Evolutionary conservation across 1,139 yeast species (phyloP).

Genomic region (Lodderomyces oxycetoniae): DNA sequence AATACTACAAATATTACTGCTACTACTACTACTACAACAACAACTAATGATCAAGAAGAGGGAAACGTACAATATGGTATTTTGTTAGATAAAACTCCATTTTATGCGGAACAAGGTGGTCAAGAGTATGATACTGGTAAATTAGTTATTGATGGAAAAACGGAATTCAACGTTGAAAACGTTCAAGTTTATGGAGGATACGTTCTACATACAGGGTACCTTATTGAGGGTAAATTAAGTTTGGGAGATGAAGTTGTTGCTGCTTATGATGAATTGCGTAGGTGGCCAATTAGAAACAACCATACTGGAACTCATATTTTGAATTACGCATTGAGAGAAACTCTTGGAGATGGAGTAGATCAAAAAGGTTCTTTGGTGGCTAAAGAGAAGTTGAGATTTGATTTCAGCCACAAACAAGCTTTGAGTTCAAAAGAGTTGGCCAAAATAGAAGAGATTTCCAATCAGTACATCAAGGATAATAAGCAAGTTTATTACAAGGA

Average conservation of each 20-base stretch:
- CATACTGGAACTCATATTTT: conserved; percentile 97
- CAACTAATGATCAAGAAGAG: background rate
- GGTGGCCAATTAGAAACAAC: conserved; percentile 96
- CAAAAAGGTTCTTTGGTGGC: conserved; percentile 97
- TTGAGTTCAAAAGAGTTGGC: conserved; percentile 65
- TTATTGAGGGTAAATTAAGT: conserved; percentile 69
- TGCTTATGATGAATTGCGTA: conserved; percentile 85
- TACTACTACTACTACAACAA: conserved; percentile 12
- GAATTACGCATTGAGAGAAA: conserved; percentile 81
- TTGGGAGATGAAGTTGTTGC: conserved; percentile 75
- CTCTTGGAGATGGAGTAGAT: conserved; percentile 81
- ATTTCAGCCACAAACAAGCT: conserved; percentile 87
- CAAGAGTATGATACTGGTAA: conserved; percentile 96
- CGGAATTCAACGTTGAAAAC: conserved; percentile 85
- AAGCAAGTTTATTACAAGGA: conserved; percentile 75
- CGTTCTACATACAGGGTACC: conserved; percentile 87
- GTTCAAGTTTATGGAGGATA: conserved; percentile 93
- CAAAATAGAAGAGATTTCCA: conserved; percentile 70
- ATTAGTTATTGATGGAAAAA: conserved; percentile 78
- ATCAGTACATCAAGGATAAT: conserved; percentile 66
- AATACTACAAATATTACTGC: conserved; percentile 24
- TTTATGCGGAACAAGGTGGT: conserved; percentile 99
- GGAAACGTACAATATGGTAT: conserved; percentile 63
- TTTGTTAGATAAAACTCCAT: conserved; percentile 82
- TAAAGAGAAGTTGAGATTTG: conserved; percentile 92